phyloP scores from a whole-genome alignment of 768 basidiomycete species.

The Pleurotus sapidus region DNA sequence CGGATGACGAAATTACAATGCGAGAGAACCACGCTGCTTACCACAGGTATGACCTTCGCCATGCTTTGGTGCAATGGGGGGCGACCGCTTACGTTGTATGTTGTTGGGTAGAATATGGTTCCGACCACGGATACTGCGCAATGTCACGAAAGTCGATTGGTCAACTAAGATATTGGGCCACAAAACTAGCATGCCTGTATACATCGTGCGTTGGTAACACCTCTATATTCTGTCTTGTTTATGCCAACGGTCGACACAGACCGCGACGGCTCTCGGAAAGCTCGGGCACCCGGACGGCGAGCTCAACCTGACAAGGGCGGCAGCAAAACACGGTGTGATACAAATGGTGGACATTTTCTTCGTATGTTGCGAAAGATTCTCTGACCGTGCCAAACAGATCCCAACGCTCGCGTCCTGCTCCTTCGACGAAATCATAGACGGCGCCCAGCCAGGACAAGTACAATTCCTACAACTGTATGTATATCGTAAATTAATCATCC shows the following conservation, averaged over 20 bases:
- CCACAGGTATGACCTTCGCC: constrained; percentile 55
- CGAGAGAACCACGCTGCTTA: constrained; percentile 91
- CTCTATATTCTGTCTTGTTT: neutral
- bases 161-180: constrained; percentile 81
- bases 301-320: constrained; percentile 85
- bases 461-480: constrained; percentile 84
- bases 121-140: constrained; percentile 79
- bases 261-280: constrained; percentile 90
- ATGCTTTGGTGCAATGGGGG: neutral
- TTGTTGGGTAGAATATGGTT: constrained; percentile 72
- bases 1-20: constrained; percentile 91
- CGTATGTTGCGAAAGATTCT: neutral
- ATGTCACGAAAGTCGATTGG: constrained; percentile 86
- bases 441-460: constrained; percentile 71
- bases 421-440: constrained; percentile 94
- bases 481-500: neutral
- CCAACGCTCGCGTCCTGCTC: constrained; percentile 94
- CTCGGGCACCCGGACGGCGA: constrained; percentile 97
- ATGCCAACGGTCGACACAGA: constrained; percentile 17
- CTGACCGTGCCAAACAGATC: constrained; percentile 49
- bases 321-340: constrained; percentile 65
- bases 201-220: constrained; percentile 51
- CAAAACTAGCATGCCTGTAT: constrained; percentile 71
- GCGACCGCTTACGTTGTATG: too few relatives aligned
- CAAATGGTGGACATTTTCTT: constrained; percentile 37